These are phyloP conservation scores for Calonectria crousiana DNA, from an alignment of 2,329 filamentous ascomycete species.

Conservation along the genomic window DNA sequence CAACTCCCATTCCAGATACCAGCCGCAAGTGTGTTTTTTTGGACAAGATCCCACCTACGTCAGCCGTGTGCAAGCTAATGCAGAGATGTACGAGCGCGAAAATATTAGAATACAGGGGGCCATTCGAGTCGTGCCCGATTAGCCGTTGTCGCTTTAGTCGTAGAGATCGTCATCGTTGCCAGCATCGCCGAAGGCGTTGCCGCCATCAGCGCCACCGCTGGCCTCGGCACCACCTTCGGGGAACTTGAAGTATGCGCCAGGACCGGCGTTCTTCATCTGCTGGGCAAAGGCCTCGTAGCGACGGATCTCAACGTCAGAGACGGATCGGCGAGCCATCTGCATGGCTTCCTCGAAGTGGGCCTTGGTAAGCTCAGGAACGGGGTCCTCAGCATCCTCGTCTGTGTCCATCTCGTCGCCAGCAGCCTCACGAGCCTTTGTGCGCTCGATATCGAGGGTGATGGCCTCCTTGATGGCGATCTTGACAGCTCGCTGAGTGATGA, in stretches of 20 bases:
- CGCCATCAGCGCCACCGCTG: conserved; percentile 69
- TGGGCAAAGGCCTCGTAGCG: conserved; percentile 98
- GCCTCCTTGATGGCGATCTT: conserved; percentile 99
- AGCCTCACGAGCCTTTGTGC: conserved; percentile 88
- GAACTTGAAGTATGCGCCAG: conserved; percentile 99
- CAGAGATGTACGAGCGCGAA: conserved; percentile 52
- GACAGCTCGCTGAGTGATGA: conserved; percentile 98
- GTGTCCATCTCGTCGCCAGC: conserved; percentile 81
- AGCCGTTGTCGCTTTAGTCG: conserved; percentile 70
- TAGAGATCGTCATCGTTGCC: conserved; percentile 98
- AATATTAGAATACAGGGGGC: conserved; percentile 63
- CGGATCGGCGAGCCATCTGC: conserved; percentile 92
- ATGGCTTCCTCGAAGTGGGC: conserved; percentile 99
- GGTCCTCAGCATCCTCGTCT: conserved; percentile 84
- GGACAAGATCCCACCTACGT: conserved; percentile 37
- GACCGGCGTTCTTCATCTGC: conserved; percentile 98
- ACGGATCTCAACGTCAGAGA: conserved; percentile 96
- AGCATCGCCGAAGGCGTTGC: conserved; percentile 81
- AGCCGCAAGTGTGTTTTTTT: conserved; percentile 39
- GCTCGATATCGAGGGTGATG: conserved; percentile 89
- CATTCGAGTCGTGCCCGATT: conserved; percentile 36
- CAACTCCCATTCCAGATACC: conserved; percentile 50
- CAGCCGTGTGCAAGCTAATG: conserved; percentile 38
- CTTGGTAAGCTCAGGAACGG: conserved; percentile 94
- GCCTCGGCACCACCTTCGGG: conserved; percentile 77